Evolutionary conservation across 768 basidiomycete genomes (phyloP), one percentile per base, ranked within the genome.

Genomic region (Ramaria rubella): DNA sequence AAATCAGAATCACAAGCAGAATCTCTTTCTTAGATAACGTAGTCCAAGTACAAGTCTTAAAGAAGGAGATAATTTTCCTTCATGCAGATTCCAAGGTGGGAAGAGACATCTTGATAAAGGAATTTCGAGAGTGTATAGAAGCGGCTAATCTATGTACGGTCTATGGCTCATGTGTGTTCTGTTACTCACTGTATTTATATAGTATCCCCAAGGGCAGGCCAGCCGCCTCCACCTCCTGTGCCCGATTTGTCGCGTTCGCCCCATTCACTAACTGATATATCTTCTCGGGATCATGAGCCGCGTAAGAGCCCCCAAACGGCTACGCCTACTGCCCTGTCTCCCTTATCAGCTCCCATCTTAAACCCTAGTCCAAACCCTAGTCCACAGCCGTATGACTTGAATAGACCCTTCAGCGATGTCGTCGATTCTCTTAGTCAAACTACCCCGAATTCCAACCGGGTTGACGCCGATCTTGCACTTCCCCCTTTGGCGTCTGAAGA

Each of bases 61-160:
- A 83, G 59, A 95, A 94, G 72, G 96, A 98, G 69, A 83, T 78
- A 5, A 69, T 99, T 50, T 73, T 77, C 40, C 62, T 99, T 8
- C 80, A 85, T 57, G 73, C 80, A 6, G 77, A 81, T 55, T 85
- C 86, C 1, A 68, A 68, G 9, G 73, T 78, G 30, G 70, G 75
- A 14, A 77, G 90, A 58, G 82, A 91, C 63, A 71, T 73, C 60
- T 76, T 94, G 61, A 67, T 88, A 42, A 64, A 72, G 7, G 86
- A 90, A 64, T 82, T 99, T 66, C 77, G 74, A 44, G 93, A 92
- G 30, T 94, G 91, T 64, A 88, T 92, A 58, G 85, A 86, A 36
- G 90, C 92, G 68, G 87, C 91, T 29, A 73, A 77, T 26, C 77
- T 78, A 31, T 68, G 93, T 94, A 66, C 69, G 90, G 75, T 12